Evolutionary conservation across 2,329 filamentous ascomycete genomes (phyloP).

Genomic region (Cladosporium sp.): DNA sequence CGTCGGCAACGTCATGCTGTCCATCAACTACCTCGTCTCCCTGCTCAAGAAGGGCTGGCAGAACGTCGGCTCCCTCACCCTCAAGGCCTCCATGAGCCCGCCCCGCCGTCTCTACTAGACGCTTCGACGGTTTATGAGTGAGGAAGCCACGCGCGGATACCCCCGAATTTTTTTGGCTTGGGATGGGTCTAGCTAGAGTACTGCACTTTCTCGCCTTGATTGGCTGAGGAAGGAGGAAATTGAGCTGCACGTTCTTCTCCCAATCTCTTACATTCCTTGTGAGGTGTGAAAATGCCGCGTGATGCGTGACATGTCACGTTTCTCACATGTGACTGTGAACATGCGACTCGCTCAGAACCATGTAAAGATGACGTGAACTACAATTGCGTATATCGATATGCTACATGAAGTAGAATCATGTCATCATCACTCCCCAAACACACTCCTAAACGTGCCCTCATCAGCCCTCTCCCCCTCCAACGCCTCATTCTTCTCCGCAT

Average conservation of each 20-base stretch:
- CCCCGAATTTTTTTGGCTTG: conserved; percentile 1
- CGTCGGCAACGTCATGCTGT: conserved; percentile 97
- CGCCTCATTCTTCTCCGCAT: conserved; percentile 72
- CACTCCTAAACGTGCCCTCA: conserved; percentile 80
- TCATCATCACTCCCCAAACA: conserved; percentile 70
- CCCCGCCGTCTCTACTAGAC: conserved; percentile 94
- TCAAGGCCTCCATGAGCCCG: conserved; percentile 99
- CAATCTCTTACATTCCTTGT: background rate
- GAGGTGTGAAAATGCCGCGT: too few species aligned
- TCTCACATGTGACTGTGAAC: too few species aligned
- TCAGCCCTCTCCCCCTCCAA: conserved; percentile 67
- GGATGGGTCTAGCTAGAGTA: conserved; percentile 23
- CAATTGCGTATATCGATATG: too few species aligned
- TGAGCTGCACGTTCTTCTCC: conserved; percentile 9
- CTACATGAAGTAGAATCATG: background rate
- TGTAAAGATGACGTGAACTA: too few species aligned
- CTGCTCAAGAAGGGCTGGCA: conserved; percentile 99
- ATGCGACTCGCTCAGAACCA: too few species aligned
- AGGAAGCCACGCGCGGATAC: conserved; percentile 8
- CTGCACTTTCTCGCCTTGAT: conserved; percentile 25
- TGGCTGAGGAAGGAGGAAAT: conserved; percentile 21
- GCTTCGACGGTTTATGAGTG: conserved; percentile 13
- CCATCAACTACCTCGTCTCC: conserved; percentile 99
- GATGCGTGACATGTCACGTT: too few species aligned
- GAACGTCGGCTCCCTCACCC: conserved; percentile 98